Evolutionary conservation across 169 alveolate species (phyloP).

Genomic region (Plasmodium sp.): DNA sequence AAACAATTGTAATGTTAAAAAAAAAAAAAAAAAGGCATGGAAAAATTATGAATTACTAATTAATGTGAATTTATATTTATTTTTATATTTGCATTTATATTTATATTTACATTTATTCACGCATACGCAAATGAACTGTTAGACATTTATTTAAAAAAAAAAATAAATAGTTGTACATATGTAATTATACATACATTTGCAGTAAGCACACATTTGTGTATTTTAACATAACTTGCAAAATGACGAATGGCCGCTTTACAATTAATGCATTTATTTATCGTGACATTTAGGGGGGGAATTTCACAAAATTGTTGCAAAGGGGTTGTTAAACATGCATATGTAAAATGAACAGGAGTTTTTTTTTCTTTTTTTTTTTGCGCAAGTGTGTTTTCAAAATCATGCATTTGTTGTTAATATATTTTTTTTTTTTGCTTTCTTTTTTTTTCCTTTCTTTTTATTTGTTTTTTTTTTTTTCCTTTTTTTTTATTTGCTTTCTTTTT

Average conservation of each 20-base stretch:
- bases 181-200: background rate
- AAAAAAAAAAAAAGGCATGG: slow-evolving; percentile 6
- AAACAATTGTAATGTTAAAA: background rate
- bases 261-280: background rate
- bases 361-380: background rate
- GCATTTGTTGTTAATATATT: background rate
- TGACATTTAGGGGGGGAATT: background rate
- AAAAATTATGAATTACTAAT: slow-evolving; percentile 1
- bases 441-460: background rate
- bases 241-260: background rate
- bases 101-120: background rate
- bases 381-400: background rate
- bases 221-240: background rate
- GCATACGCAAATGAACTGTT: slow-evolving; percentile 12
- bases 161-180: background rate
- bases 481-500: background rate
- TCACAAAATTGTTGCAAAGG: background rate
- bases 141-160: slow-evolving; percentile 6
- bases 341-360: background rate
- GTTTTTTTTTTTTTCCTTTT: background rate
- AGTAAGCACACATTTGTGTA: background rate
- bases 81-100: background rate
- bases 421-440: too few species aligned
- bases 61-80: background rate
- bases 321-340: background rate